These are phyloP conservation scores for Halophytophthora batemanensis DNA, from an alignment of 352 stramenopile genomes.

Conservation along the genomic window DNA sequence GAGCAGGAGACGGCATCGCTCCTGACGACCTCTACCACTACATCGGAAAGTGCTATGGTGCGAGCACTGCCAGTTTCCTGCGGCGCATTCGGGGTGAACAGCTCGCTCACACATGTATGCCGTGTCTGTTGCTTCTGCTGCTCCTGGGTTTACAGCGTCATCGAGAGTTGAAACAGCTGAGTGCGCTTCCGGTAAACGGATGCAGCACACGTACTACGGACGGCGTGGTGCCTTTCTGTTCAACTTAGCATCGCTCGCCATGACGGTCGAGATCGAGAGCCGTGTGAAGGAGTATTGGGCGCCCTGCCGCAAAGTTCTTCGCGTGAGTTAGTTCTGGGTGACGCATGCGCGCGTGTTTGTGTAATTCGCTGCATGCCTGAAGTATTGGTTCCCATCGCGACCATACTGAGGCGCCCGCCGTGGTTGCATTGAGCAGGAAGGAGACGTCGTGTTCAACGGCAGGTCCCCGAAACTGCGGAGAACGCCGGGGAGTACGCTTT, in stretches of 20 bases:
- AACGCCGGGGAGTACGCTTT: slow-evolving; percentile 45
- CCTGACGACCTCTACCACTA: slow-evolving; percentile 44
- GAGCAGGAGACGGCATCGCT: slow-evolving; percentile 61
- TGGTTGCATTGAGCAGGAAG: slow-evolving; percentile 32
- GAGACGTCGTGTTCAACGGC: slow-evolving; percentile 56
- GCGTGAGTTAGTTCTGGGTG: slow-evolving; percentile 32
- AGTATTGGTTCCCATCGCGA: too few species aligned
- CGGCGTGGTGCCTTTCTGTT: slow-evolving; percentile 49
- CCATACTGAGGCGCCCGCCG: too few species aligned
- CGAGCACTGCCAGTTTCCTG: neutral
- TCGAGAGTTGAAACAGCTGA: slow-evolving; percentile 18
- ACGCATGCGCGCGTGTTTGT: too few species aligned
- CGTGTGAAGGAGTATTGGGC: slow-evolving; percentile 49
- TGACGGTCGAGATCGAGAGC: slow-evolving; percentile 64
- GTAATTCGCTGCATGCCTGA: too few species aligned
- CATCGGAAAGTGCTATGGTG: slow-evolving; percentile 48
- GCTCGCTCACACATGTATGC: too few species aligned
- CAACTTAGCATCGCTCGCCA: slow-evolving; percentile 37
- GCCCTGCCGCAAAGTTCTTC: slow-evolving; percentile 63
- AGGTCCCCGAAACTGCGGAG: slow-evolving; percentile 32
- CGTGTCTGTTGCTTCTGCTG: neutral
- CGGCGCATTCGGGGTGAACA: neutral
- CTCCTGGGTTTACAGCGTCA: slow-evolving; percentile 26
- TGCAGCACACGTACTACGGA: slow-evolving; percentile 32
- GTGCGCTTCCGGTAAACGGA: neutral